Base-by-base conservation (phyloP, 306 rosid genomes). In the Trifolium dubium region DNA sequence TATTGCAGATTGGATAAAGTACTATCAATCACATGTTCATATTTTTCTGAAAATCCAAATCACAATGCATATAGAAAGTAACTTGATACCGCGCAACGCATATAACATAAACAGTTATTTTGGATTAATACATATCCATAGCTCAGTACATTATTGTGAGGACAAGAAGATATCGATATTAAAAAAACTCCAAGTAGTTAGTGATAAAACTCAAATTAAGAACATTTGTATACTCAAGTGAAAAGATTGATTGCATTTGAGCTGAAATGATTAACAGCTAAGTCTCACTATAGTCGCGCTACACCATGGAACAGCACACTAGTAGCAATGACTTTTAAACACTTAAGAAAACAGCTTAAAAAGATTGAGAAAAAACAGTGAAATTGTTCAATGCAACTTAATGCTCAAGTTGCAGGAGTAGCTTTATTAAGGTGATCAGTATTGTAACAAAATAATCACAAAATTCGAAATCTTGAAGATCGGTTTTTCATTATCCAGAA, bases 331-430 rank as follows among this genome's bases (percentile, higher is more conserved):
- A 76, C 79, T 60, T 68, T 60, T 68, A 43, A 68, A 67, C 75
- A 79, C 47, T 81, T 79, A 13, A n/a, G 74, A 77, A 71, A 71
- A 59, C 67, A 62, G 71, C 62, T 51, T 77, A 9, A 14, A 65
- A 55, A 55, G 19, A 67, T n/a, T 60, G 30, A 62, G 73, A 58
- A 58, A 75, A 72, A 2, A 49, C 32, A 63, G 35, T 73, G 75
- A 76, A 69, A 74, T 23, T 23, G 23, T 23, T 23, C 23, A 23
- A 23, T 23, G 23, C 23, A 30, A 14, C 67, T 41, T 67, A 6
- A 40, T 32, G 70, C 76, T 46, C 76, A 55, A 70, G 80, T 74
- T 60, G 60, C 53, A 73, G 69, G 51, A 69, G 17, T 41, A 64
- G 46, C 53, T 71, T 40, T 39, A 72, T 46, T 63, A 50, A 80